Percentiles rank a stretch among this genome's conserved stretches.
These are phyloP conservation scores for Coniferiporia sulphurascens DNA, from an alignment of 1,284 basidiomycete species.

Conservation along the genomic window DNA sequence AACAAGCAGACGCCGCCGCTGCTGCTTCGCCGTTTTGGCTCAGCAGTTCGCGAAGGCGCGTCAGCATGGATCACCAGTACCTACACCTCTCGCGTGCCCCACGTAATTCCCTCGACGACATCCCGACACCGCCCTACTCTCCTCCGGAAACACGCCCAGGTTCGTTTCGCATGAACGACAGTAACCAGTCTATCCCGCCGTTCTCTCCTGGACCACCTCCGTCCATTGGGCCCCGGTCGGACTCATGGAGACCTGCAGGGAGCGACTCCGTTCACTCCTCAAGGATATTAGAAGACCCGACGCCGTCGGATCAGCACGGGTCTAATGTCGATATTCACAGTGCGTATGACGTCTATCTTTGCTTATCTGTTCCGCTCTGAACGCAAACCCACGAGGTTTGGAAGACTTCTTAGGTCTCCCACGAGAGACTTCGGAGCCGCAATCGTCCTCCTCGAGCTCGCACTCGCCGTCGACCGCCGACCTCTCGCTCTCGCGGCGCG, in stretches of 20 bases:
- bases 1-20: constrained; percentile 8
- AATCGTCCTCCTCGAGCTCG: constrained; percentile 11
- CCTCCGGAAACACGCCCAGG: constrained; percentile 8
- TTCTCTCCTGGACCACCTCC: not conserved
- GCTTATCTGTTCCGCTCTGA: not conserved
- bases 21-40: constrained; percentile 17
- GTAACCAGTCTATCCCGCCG: not conserved
- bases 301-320: not conserved
- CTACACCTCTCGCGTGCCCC: constrained; percentile 5
- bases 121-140: constrained; percentile 19
- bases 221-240: not conserved
- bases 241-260: not conserved
- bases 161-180: not conserved
- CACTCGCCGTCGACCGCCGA: constrained; percentile 4
- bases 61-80: constrained; percentile 16
- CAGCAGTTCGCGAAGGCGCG: constrained; percentile 3
- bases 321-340: not conserved
- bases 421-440: constrained; percentile 6
- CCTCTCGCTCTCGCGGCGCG: constrained; percentile 11
- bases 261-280: not conserved
- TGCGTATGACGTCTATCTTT: not conserved
- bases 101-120: not conserved
- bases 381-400: not conserved
- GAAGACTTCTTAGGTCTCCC: not conserved
- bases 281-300: not conserved